Percentiles rank a stretch among this genome's conserved stretches.
phyloP scores from a whole-genome alignment of 306 rosid genomes.

The Rosa multiflora region DNA sequence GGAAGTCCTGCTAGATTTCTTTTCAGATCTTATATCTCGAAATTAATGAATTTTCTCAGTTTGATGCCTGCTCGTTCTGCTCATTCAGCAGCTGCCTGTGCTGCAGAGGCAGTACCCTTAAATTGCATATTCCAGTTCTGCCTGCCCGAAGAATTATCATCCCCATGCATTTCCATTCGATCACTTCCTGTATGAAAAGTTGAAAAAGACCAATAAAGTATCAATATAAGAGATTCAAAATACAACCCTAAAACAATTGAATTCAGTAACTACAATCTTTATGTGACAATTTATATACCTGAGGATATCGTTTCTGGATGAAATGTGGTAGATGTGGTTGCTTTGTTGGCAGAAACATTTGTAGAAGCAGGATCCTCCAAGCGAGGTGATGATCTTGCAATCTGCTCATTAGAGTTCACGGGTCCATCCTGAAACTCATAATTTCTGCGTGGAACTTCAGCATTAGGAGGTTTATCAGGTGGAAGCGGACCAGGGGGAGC shows the following conservation, averaged over 20 bases:
- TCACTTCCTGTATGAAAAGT: constrained; percentile 36
- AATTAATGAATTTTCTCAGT: constrained; percentile 38
- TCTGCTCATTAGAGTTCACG: constrained; percentile 35
- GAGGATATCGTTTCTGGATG: constrained; percentile 48
- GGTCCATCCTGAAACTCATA: constrained; percentile 36
- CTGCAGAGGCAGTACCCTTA: constrained; percentile 92
- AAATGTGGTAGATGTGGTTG: constrained; percentile 33
- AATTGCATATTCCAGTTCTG: constrained; percentile 72
- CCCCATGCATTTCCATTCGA: constrained; percentile 42
- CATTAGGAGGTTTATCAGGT: constrained; percentile 43
- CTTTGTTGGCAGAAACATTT: constrained; percentile 28
- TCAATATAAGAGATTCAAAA: background rate
- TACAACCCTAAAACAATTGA: background rate
- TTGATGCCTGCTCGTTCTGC: constrained; percentile 79
- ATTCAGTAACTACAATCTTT: constrained; percentile 4
- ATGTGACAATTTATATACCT: constrained; percentile 39
- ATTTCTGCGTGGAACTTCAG: constrained; percentile 36
- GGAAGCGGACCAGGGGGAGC: constrained; percentile 47
- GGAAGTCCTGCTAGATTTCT: constrained; percentile 38
- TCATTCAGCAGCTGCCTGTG: constrained; percentile 96
- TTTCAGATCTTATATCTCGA: constrained; percentile 41
- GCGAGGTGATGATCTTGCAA: constrained; percentile 28
- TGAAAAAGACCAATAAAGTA: constrained; percentile 16
- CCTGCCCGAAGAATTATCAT: constrained; percentile 35
- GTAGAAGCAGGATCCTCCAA: constrained; percentile 34